Evolutionary conservation across 352 stramenopile species (phyloP).

Genomic region (Pythium phragmitis): DNA sequence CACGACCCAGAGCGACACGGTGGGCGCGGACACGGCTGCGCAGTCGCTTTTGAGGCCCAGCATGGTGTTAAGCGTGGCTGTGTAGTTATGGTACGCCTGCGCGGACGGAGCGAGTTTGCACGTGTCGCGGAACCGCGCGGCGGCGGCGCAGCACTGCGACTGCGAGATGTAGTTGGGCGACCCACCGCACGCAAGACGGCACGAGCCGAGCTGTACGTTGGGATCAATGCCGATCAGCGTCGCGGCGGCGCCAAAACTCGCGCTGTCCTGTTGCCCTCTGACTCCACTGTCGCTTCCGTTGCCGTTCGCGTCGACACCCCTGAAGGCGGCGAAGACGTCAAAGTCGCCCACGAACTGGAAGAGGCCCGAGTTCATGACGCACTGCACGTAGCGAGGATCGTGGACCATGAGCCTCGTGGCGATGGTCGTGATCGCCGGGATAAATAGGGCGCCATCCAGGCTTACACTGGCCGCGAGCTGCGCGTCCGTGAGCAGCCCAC

Average conservation of each 20-base stretch:
- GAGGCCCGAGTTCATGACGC: constrained; percentile 68
- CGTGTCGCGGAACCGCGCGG: constrained; percentile 9
- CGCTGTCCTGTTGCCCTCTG: neutral
- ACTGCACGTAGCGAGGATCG: constrained; percentile 50
- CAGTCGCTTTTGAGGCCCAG: constrained; percentile 43
- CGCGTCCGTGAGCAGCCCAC: neutral
- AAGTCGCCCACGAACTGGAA: constrained; percentile 32
- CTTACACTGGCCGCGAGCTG: neutral
- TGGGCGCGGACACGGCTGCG: constrained; percentile 29
- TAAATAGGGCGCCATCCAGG: neutral
- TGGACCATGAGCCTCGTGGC: constrained; percentile 36
- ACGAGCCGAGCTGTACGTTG: constrained; percentile 10
- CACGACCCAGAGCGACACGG: constrained; percentile 34
- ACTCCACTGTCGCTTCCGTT: neutral
- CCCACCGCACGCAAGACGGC: neutral
- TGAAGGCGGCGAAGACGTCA: neutral
- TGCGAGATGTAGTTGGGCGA: constrained; percentile 2
- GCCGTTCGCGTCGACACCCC: neutral
- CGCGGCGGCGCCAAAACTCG: neutral
- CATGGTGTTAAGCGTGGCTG: constrained; percentile 35
- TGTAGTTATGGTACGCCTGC: constrained; percentile 37
- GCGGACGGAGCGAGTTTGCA: constrained; percentile 32
- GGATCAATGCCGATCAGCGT: constrained; percentile 1
- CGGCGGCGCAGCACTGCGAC: constrained; percentile 3
- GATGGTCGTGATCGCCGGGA: constrained; percentile 30